phyloP scores from a whole-genome alignment of 352 stramenopile genomes.

The Globisporangium irregulare region DNA sequence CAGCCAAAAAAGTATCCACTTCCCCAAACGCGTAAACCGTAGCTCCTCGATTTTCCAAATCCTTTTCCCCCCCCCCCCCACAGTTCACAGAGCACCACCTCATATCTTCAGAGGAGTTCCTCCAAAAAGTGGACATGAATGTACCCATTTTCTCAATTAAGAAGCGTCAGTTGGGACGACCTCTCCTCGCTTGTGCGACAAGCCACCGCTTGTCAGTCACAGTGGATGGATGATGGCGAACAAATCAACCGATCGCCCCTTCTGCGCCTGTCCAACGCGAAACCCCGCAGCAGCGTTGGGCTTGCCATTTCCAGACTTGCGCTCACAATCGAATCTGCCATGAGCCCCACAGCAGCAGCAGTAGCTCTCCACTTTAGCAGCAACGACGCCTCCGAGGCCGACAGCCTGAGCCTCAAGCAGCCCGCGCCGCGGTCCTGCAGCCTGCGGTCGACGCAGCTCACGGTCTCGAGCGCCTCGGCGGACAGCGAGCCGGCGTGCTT shows the following conservation, averaged over 20 bases:
- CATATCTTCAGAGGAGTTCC: background rate
- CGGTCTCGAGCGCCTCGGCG: background rate
- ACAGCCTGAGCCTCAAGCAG: background rate
- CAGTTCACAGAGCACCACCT: background rate
- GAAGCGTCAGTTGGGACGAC: background rate
- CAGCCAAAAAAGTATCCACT: background rate
- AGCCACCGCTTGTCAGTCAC: background rate
- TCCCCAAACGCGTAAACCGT: background rate
- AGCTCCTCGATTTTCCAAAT: background rate
- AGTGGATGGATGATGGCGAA: background rate
- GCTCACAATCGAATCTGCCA: background rate
- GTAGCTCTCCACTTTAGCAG: background rate
- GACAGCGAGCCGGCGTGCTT: constrained; percentile 12
- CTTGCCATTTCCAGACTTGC: background rate
- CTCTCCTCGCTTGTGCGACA: background rate
- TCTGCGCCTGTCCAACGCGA: background rate
- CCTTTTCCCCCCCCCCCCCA: background rate
- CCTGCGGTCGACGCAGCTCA: constrained; percentile 8
- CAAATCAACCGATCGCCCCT: background rate
- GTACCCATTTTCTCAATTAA: background rate
- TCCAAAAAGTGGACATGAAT: background rate
- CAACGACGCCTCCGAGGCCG: background rate
- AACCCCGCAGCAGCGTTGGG: background rate
- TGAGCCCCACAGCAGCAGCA: background rate
- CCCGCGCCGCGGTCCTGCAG: background rate